Percentiles rank a stretch among this genome's conserved stretches.
Evolutionary conservation across 768 basidiomycete species (phyloP).

Genomic region (Termitomyces sp.): DNA sequence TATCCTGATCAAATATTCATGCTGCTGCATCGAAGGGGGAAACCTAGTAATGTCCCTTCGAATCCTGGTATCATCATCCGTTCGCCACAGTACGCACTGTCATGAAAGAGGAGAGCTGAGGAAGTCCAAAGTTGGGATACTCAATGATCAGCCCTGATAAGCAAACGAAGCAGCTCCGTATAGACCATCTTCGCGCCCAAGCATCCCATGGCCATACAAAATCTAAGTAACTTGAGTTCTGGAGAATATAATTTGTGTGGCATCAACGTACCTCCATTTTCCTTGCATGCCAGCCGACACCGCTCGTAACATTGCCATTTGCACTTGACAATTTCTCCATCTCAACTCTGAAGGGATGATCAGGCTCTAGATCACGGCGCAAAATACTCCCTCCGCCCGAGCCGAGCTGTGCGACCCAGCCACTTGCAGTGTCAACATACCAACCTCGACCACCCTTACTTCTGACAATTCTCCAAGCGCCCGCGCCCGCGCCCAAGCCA

Average conservation of each 20-base stretch:
- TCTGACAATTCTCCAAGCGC: conserved; percentile 82
- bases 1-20: not conserved
- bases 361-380: conserved; percentile 48
- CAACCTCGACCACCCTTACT: conserved; percentile 93
- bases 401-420: conserved; percentile 57
- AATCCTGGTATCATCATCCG: too few species aligned
- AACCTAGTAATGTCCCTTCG: not conserved
- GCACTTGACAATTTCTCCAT: conserved; percentile 70
- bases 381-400: conserved; percentile 39
- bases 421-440: conserved; percentile 87
- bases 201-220: conserved; percentile 83
- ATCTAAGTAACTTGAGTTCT: conserved; percentile 36
- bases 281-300: conserved; percentile 91
- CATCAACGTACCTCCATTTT: conserved; percentile 86
- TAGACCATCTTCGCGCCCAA: conserved; percentile 88
- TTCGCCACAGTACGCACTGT: not conserved
- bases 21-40: not conserved
- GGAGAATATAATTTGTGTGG: not conserved
- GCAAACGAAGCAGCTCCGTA: conserved; percentile 95
- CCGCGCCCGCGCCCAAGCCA: conserved; percentile 71
- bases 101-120: not conserved
- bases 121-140: not conserved
- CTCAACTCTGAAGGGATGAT: conserved; percentile 66
- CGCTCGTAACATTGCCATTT: conserved; percentile 86
- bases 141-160: conserved; percentile 63